Percentiles rank a stretch among this genome's conserved stretches.
Evolutionary conservation across 2,329 filamentous ascomycete genomes (phyloP).

Genomic region (Lasiodiplodia hormozganensis): DNA sequence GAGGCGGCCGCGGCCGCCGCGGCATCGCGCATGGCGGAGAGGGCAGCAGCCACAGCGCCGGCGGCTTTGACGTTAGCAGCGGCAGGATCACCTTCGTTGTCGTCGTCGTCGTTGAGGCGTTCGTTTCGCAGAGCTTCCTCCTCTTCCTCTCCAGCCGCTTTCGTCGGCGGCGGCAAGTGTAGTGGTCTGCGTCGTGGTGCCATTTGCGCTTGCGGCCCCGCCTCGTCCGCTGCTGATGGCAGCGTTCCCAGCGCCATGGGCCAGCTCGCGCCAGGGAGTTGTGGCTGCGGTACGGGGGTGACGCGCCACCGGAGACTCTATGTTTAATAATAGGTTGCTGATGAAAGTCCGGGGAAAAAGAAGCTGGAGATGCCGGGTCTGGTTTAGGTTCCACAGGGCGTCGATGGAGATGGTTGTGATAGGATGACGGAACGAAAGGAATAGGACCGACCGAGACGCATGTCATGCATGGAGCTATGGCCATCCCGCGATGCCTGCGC

Average conservation of each 20-base stretch:
- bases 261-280: neutral
- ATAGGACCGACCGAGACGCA: neutral
- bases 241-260: neutral
- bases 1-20: slow-evolving; percentile 3
- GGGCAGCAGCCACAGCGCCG: slow-evolving; percentile 1
- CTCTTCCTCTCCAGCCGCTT: neutral
- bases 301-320: neutral
- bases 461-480: slow-evolving; percentile 15
- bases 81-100: neutral
- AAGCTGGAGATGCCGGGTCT: neutral
- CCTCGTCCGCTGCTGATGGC: neutral
- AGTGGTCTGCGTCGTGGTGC: neutral
- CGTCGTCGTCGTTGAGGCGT: neutral
- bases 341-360: neutral
- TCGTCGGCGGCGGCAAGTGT: slow-evolving; percentile 5
- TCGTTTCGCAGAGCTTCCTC: neutral
- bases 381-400: neutral
- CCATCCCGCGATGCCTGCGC: neutral
- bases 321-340: neutral
- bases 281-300: neutral
- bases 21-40: slow-evolving; percentile 6
- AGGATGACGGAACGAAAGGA: neutral
- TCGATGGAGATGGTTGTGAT: neutral
- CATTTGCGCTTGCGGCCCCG: neutral
- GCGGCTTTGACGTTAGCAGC: neutral